phyloP scores from a whole-genome alignment of 2,329 filamentous ascomycete species.

The Coniochaeta sp. region DNA sequence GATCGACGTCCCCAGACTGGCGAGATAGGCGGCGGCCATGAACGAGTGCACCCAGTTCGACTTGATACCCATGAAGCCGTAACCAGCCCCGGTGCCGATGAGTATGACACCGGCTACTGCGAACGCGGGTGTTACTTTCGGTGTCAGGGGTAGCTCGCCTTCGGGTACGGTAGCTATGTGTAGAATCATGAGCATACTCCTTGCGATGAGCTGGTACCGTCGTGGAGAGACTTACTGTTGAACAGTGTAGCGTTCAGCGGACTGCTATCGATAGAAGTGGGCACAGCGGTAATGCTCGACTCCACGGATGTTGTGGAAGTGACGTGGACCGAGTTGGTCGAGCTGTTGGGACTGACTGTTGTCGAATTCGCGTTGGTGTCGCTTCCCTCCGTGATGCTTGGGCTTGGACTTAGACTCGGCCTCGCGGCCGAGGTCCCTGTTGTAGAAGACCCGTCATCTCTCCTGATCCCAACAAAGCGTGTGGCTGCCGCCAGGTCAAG shows the following conservation, averaged over 20 bases:
- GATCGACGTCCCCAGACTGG: constrained; percentile 67
- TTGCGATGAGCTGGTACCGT: not conserved
- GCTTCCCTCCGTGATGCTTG: not conserved
- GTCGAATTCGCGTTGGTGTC: constrained; percentile 2
- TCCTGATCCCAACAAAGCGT: constrained; percentile 3
- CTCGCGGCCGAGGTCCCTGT: not conserved
- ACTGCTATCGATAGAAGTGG: constrained; percentile 3
- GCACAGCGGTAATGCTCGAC: not conserved
- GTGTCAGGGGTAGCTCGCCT: constrained; percentile 61
- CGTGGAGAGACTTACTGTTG: constrained; percentile 14
- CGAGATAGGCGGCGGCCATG: constrained; percentile 69
- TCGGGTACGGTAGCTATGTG: constrained; percentile 34
- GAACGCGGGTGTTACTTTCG: constrained; percentile 72
- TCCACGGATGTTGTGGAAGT: not conserved
- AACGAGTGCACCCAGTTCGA: constrained; percentile 74
- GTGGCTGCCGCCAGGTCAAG: constrained; percentile 3
- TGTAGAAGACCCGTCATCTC: constrained; percentile 6
- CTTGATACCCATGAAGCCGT: constrained; percentile 75
- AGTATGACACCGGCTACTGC: constrained; percentile 73
- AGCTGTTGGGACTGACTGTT: constrained; percentile 1
- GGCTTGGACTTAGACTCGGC: constrained; percentile 3
- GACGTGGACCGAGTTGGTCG: not conserved
- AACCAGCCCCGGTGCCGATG: constrained; percentile 61
- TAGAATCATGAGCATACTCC: not conserved
- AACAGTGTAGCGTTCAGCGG: constrained; percentile 13